Conservation (phyloP, 345 rosid genomes). For the Euphorbia lathyris region DNA sequence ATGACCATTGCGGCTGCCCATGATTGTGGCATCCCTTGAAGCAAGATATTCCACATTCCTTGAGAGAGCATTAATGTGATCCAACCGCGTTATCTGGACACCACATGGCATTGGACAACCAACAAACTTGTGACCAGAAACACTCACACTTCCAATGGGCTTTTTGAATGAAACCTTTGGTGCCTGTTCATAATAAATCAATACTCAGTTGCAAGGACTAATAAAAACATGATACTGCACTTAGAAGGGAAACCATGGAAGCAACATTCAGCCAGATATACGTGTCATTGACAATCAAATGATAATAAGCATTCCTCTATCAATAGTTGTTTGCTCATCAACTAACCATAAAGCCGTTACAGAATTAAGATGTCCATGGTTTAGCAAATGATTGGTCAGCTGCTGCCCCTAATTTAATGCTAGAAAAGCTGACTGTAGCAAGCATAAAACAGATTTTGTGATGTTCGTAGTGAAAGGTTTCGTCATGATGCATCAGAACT, state of each 20-base stretch:
- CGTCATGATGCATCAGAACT: not conserved
- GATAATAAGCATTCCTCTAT: not conserved
- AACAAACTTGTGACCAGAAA: constrained; percentile 91
- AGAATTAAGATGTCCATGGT: not conserved
- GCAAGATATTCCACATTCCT: constrained; percentile 91
- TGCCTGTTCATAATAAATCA: constrained; percentile 48
- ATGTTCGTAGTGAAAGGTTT: not conserved
- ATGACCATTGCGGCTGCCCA: constrained; percentile 98
- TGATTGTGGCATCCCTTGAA: constrained; percentile 96
- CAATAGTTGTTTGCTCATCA: not conserved
- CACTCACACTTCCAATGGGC: constrained; percentile 94
- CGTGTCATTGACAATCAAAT: not conserved
- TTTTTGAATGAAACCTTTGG: constrained; percentile 89
- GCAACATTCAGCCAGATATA: not conserved
- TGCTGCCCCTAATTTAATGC: not conserved
- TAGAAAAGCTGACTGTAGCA: not conserved
- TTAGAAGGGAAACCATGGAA: not conserved
- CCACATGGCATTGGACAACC: constrained; percentile 99
- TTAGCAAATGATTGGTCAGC: not conserved
- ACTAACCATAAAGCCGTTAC: not conserved
- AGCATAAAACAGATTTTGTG: not conserved
- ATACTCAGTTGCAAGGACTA: not conserved
- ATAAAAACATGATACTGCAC: not conserved
- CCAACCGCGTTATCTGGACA: constrained; percentile 85
- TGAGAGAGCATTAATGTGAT: constrained; percentile 75